phyloP scores from a whole-genome alignment of 331 rosid genomes.

The Phaseolus coccineus region DNA sequence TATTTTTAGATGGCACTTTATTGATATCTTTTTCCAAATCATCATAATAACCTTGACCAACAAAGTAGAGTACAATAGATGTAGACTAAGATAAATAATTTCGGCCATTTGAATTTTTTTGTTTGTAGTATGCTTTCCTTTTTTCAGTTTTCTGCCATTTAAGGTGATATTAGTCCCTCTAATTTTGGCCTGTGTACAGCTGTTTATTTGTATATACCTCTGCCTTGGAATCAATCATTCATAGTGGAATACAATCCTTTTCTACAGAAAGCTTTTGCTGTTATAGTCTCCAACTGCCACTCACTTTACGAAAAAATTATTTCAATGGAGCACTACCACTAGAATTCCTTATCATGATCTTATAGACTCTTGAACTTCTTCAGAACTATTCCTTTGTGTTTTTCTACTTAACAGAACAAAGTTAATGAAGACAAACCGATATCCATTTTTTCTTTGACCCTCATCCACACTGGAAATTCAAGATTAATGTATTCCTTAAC shows the following conservation, averaged over 20 bases:
- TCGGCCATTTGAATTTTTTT: too few species aligned
- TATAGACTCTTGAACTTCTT: neutral
- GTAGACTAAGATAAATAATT: too few species aligned
- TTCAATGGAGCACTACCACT: conserved; percentile 9
- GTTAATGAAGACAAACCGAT: conserved; percentile 22
- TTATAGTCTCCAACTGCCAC: neutral
- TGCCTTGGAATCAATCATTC: neutral
- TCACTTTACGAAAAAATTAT: conserved; percentile 24
- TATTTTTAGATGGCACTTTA: too few species aligned
- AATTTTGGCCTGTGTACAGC: neutral
- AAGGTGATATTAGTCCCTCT: neutral
- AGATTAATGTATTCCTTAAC: neutral
- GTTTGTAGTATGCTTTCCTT: too few species aligned
- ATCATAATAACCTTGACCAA: too few species aligned
- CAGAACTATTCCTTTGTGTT: neutral
- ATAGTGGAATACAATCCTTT: neutral
- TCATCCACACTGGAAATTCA: conserved; percentile 15
- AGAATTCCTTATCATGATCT: neutral
- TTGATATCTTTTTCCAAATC: too few species aligned
- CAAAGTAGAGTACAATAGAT: too few species aligned
- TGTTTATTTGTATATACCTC: neutral
- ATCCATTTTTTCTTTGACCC: conserved; percentile 7
- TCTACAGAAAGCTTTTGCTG: conserved; percentile 11
- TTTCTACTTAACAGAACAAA: neutral
- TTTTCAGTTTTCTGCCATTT: neutral